Evolutionary conservation across 75 land plant species (phyloP).

Genomic region (Picea glauca): DNA sequence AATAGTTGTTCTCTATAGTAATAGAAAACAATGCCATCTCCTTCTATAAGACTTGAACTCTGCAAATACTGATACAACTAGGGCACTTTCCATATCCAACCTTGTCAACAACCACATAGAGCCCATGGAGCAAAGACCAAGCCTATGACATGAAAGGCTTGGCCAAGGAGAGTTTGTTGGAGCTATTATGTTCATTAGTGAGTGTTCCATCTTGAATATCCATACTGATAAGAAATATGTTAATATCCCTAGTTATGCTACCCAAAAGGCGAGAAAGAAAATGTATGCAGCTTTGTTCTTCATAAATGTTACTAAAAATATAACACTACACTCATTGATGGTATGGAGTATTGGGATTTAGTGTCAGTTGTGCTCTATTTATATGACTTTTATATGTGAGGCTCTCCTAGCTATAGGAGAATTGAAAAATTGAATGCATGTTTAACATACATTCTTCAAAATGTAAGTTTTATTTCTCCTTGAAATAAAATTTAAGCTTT

Average conservation of each 20-base stretch:
- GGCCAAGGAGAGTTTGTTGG: conserved; percentile 73
- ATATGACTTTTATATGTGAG: too few species aligned
- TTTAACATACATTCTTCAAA: too few species aligned
- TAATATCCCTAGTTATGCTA: conserved; percentile 53
- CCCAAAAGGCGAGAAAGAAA: background rate
- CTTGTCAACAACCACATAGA: conserved; percentile 48
- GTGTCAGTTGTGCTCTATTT: too few species aligned
- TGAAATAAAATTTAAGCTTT: too few species aligned
- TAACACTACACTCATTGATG: too few species aligned
- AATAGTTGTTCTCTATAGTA: conserved; percentile 68
- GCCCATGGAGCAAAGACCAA: conserved; percentile 77
- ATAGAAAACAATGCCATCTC: conserved; percentile 70
- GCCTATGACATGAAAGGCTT: conserved; percentile 74
- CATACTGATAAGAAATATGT: conserved; percentile 11
- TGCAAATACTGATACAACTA: conserved; percentile 53
- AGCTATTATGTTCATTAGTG: conserved; percentile 62
- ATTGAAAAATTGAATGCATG: too few species aligned
- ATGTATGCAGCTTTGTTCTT: too few species aligned
- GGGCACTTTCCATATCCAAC: conserved; percentile 10
- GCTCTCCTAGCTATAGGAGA: too few species aligned
- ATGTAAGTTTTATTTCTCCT: too few species aligned
- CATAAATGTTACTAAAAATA: too few species aligned
- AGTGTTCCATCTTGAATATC: conserved; percentile 6
- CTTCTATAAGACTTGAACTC: conserved; percentile 37
- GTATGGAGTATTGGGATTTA: too few species aligned